Base-by-base conservation (phyloP, 192 early-diverging fungal species). In the Coemansia asiatica region DNA sequence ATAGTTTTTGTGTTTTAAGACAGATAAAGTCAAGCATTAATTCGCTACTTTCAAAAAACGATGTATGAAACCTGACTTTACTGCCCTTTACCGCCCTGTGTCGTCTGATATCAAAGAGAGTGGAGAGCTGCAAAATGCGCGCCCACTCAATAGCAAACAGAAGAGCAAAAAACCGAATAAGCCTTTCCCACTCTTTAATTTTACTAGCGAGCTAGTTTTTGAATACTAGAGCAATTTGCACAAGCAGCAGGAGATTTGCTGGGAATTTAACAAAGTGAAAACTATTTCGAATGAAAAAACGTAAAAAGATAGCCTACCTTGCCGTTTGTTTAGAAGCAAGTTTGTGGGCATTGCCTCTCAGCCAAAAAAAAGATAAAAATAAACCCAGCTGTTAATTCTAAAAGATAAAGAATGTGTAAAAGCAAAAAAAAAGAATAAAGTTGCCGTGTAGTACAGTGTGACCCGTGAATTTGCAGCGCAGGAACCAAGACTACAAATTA, bases 271-370 rank as follows among this genome's bases (percentile, higher is more conserved):
- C 40, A 9, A 33, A 33, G 31, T 8, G 4, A 33, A 33, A 44
- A 44, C n/a, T n/a, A n/a, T n/a, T n/a, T n/a, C n/a, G n/a, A n/a
- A n/a, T n/a, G 15, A 16, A 12, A 44, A 13, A 13, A 44, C 2
- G 15, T 3, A 44, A 9, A 44, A 44, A 44, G 15, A 44, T 44
- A 44, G 40, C 40, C 40, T 72, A 78, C 76, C 76, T 63, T 78
- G 76, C 23, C 76, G 76, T 25, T 72, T 78, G 71, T 67, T 78
- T 44, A 69, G 66, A 19, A 63, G 51, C 47, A 78, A 61, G 55
- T 68, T 66, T 12, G 63, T 67, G 35, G 62, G 66, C 75, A 78
- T 78, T 72, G 63, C 69, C 13, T 6, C 18, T 6, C 18, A 35
- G 64, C n/a, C 19, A 59, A 38, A 50, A 26, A 16, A 35, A 58